Percentiles rank a stretch among this genome's conserved stretches.
These are phyloP conservation scores for Coemansia sp. DNA, from an alignment of 192 early-diverging fungal genomes.

Conservation along the genomic window DNA sequence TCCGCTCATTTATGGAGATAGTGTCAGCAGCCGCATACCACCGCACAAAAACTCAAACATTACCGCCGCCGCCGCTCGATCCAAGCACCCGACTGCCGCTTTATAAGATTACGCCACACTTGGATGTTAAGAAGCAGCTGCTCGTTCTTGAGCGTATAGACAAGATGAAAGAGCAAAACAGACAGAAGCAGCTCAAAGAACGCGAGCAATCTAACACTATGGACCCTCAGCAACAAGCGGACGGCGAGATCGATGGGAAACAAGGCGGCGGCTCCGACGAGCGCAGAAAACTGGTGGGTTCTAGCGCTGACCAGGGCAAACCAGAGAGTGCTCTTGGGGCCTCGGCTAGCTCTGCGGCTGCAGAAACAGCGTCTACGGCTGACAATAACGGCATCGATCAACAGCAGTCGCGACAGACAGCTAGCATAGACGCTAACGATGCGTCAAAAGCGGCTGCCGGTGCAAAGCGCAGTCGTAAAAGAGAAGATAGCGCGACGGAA, in stretches of 20 bases:
- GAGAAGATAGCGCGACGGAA: constrained; percentile 44
- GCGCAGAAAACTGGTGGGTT: not conserved
- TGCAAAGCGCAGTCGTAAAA: constrained; percentile 52
- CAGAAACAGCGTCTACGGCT: not conserved
- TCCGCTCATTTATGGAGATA: constrained; percentile 63
- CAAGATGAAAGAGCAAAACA: constrained; percentile 63
- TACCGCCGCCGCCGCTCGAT: constrained; percentile 61
- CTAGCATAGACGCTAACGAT: not conserved
- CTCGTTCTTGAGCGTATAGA: constrained; percentile 70
- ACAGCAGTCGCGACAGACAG: not conserved
- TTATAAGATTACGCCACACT: constrained; percentile 66
- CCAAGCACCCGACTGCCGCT: constrained; percentile 58
- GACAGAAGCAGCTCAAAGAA: constrained; percentile 53
- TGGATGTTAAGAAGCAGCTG: constrained; percentile 71
- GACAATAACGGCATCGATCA: constrained; percentile 29
- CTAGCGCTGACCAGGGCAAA: not conserved
- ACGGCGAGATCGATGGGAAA: not conserved
- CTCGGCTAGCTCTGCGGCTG: not conserved
- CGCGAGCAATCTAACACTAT: constrained; percentile 43
- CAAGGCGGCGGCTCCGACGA: not conserved
- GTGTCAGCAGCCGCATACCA: constrained; percentile 73
- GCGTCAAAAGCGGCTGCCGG: constrained; percentile 1
- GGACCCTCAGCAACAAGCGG: constrained; percentile 30
- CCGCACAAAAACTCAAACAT: constrained; percentile 62
- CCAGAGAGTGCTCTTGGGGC: constrained; percentile 9